A percentile compares a stretch with the other conserved stretches of the same genome.
Conservation (phyloP, 1,284 basidiomycete genomes). For the Austroboletus novae-zelandiae region DNA sequence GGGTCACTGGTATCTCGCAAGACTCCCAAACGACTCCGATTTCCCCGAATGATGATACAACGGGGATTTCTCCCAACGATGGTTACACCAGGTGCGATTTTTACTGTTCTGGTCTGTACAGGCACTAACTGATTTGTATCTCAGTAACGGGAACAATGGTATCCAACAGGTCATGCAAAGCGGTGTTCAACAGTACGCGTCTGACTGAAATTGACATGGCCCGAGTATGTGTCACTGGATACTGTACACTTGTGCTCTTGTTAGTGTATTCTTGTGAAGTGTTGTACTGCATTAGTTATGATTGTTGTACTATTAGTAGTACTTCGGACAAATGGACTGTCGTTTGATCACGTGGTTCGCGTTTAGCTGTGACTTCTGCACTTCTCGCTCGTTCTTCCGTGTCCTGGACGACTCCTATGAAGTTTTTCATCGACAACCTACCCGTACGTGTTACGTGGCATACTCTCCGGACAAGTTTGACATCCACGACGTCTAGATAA, state of each 20-base stretch:
- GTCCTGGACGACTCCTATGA: constrained; percentile 56
- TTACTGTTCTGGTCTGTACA: background rate
- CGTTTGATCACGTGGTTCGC: background rate
- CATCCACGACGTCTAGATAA: constrained; percentile 51
- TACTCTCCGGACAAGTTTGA: constrained; percentile 1
- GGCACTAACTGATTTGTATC: constrained; percentile 4
- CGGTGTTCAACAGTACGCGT: constrained; percentile 29
- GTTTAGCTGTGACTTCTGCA: background rate
- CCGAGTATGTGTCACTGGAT: background rate
- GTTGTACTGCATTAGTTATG: too few species aligned
- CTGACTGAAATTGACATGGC: constrained; percentile 9
- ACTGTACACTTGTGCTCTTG: too few species aligned
- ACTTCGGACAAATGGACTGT: too few species aligned
- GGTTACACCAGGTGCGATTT: constrained; percentile 47
- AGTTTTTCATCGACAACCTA: constrained; percentile 94
- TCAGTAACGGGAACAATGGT: constrained; percentile 23
- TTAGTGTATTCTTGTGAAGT: too few species aligned
- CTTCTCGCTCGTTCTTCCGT: too few species aligned
- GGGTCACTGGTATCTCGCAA: constrained; percentile 31
- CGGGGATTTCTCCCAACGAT: constrained; percentile 59
- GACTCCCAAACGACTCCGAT: constrained; percentile 32
- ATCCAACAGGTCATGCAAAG: constrained; percentile 22
- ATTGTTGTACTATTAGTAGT: too few species aligned
- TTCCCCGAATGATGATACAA: constrained; percentile 33
- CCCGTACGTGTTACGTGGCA: constrained; percentile 52